phyloP scores from a whole-genome alignment of 257 asterid species.

The Nicotiana otophora region DNA sequence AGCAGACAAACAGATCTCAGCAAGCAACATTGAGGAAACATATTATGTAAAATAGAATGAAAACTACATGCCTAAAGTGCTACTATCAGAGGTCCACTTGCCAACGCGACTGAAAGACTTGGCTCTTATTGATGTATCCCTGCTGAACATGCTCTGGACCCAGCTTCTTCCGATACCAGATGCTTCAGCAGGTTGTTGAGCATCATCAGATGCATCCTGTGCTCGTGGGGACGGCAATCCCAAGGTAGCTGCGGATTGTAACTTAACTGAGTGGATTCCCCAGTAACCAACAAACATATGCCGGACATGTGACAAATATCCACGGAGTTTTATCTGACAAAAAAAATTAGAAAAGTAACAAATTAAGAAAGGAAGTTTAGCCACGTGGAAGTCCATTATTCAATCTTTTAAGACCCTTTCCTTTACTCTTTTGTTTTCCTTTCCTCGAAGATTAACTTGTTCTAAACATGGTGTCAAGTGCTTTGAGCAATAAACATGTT shows the following conservation, averaged over 20 bases:
- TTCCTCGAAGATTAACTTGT: not conserved
- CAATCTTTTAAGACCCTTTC: slow-evolving; percentile 4
- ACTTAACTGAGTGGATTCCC: slow-evolving; percentile 73
- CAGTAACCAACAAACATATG: slow-evolving; percentile 79
- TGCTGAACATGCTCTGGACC: slow-evolving; percentile 98
- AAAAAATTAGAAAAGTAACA: slow-evolving; percentile 17
- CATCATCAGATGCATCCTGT: slow-evolving; percentile 55
- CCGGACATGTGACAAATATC: slow-evolving; percentile 74
- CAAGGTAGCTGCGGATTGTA: slow-evolving; percentile 53
- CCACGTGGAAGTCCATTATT: not conserved
- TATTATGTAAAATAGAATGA: slow-evolving; percentile 4
- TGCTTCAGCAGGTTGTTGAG: slow-evolving; percentile 77
- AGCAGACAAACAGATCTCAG: slow-evolving; percentile 15
- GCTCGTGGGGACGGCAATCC: slow-evolving; percentile 88
- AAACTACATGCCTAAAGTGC: slow-evolving; percentile 30
- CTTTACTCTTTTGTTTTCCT: not conserved
- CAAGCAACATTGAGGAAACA: slow-evolving; percentile 17
- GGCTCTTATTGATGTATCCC: slow-evolving; percentile 56
- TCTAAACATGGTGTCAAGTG: not conserved
- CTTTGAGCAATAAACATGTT: not conserved
- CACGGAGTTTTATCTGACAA: slow-evolving; percentile 78
- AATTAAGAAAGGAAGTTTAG: slow-evolving; percentile 13
- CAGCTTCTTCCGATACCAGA: slow-evolving; percentile 91
- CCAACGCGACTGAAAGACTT: slow-evolving; percentile 66
- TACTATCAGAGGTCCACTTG: slow-evolving; percentile 60